phyloP scores from a whole-genome alignment of 768 basidiomycete genomes.

The Candolleomyces eurysporus region DNA sequence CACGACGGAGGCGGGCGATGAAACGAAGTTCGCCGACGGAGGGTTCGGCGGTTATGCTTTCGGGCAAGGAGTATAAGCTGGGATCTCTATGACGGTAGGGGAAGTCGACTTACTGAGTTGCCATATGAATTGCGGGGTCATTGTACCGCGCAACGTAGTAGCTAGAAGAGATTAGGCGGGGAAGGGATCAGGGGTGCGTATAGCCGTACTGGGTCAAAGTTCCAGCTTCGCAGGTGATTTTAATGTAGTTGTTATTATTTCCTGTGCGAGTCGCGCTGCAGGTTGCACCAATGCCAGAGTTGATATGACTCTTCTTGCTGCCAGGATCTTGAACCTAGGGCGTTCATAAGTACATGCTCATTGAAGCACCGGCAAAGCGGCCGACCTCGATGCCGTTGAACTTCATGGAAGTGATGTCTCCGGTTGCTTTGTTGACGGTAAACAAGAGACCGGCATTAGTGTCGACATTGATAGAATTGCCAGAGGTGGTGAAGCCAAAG shows the following conservation, averaged over 20 bases:
- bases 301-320: conserved; percentile 29
- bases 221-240: conserved; percentile 34
- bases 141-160: conserved; percentile 34
- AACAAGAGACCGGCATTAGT: conserved; percentile 32
- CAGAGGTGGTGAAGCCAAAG: conserved; percentile 31
- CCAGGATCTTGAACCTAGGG: conserved; percentile 22
- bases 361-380: too few species aligned
- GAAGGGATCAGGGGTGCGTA: too few species aligned
- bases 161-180: conserved; percentile 9
- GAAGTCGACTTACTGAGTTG: conserved; percentile 26
- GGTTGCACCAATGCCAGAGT: conserved; percentile 30
- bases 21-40: conserved; percentile 37
- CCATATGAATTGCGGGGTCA: conserved; percentile 37
- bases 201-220: conserved; percentile 28
- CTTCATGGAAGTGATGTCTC: conserved; percentile 34
- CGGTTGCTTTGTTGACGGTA: conserved; percentile 29
- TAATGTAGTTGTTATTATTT: conserved; percentile 33
- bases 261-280: conserved; percentile 27
- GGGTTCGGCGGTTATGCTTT: conserved; percentile 31
- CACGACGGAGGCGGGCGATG: conserved; percentile 29
- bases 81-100: not conserved
- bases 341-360: too few species aligned
- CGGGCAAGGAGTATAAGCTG: not conserved
- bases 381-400: conserved; percentile 31
- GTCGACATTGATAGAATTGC: conserved; percentile 27